Evolutionary conservation across 768 basidiomycete genomes (phyloP).

Genomic region (Pisolithus sp.): DNA sequence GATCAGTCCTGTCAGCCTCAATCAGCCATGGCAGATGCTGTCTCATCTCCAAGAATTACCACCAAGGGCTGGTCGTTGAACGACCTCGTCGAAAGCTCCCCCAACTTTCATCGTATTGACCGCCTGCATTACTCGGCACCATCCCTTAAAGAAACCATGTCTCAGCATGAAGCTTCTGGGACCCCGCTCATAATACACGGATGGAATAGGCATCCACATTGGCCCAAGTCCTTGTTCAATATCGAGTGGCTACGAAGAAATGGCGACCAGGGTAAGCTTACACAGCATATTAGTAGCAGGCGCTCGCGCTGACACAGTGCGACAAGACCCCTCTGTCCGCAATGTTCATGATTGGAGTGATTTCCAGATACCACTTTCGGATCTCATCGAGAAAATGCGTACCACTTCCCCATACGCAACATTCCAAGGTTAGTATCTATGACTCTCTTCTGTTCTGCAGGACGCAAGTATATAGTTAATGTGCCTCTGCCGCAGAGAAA

Average conservation of each 20-base stretch:
- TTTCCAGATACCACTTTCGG: constrained; percentile 39
- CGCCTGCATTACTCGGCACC: constrained; percentile 30
- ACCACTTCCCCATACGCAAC: constrained; percentile 27
- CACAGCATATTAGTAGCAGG: neutral
- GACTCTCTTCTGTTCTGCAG: neutral
- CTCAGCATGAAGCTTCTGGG: constrained; percentile 43
- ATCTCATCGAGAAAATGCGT: constrained; percentile 47
- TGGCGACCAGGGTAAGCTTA: constrained; percentile 21
- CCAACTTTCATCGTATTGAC: constrained; percentile 37
- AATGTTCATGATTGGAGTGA: constrained; percentile 59
- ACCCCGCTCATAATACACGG: constrained; percentile 59
- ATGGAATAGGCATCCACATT: constrained; percentile 47
- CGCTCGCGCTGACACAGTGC: constrained; percentile 6
- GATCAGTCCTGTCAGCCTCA: neutral
- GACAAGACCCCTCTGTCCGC: constrained; percentile 52
- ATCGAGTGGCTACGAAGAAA: constrained; percentile 46
- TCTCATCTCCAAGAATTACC: constrained; percentile 22
- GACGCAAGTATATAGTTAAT: neutral
- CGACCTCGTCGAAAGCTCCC: constrained; percentile 29
- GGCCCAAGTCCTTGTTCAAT: constrained; percentile 52
- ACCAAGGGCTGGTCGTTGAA: constrained; percentile 49
- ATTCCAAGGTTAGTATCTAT: constrained; percentile 31
- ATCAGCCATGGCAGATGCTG: neutral
- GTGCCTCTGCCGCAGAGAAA: constrained; percentile 33
- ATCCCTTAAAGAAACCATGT: constrained; percentile 31